These are phyloP conservation scores for Ophiostoma fasciatum DNA, from an alignment of 2,329 filamentous ascomycete genomes.

Conservation along the genomic window DNA sequence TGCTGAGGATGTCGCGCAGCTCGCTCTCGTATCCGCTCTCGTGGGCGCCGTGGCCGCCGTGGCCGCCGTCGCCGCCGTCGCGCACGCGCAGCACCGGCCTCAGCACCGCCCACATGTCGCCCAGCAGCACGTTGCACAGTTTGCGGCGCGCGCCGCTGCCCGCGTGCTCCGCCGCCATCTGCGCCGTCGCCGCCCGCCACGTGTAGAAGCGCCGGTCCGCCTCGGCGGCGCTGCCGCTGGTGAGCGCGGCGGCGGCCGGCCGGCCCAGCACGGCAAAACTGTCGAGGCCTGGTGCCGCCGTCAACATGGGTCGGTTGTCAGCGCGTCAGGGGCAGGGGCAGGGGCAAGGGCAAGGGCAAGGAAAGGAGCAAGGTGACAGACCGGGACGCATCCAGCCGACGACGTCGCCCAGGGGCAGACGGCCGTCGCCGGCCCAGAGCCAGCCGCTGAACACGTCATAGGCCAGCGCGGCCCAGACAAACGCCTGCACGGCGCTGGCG, in stretches of 20 bases:
- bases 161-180: conserved; percentile 1
- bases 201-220: conserved; percentile 7
- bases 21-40: conserved; percentile 1
- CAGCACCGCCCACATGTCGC: conserved; percentile 3
- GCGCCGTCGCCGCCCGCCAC: conserved; percentile 7
- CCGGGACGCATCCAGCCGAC: conserved; percentile 5
- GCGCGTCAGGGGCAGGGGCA: no score
- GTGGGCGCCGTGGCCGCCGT: conserved; percentile 1
- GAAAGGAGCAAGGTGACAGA: no score
- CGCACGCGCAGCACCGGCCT: not conserved
- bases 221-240: conserved; percentile 1
- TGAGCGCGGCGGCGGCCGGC: not conserved
- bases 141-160: not conserved
- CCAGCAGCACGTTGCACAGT: conserved; percentile 3
- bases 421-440: conserved; percentile 5
- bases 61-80: not conserved
- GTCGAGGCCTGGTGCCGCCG: not conserved
- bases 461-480: conserved; percentile 4
- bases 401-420: not conserved
- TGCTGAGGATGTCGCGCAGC: conserved; percentile 4
- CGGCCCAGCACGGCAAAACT: no score
- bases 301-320: no score
- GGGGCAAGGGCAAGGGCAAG: no score
- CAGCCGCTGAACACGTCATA: conserved; percentile 5
- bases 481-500: conserved; percentile 4